phyloP scores from a whole-genome alignment of 192 early-diverging fungal genomes.

The Chytriomyces sp. region DNA sequence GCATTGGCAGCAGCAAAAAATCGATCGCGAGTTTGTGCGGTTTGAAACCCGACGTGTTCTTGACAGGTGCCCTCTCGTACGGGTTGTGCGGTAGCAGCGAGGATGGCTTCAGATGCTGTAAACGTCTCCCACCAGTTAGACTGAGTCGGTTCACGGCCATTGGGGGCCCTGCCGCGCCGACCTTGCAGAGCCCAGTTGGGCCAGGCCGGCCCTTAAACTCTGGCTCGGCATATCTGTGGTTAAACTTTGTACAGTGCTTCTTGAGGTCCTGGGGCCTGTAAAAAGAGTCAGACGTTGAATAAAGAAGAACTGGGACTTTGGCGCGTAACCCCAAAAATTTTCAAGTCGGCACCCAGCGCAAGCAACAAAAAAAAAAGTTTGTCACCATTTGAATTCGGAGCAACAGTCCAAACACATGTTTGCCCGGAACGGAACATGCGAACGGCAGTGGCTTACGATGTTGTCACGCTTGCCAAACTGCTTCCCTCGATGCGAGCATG shows the following conservation, averaged over 20 bases:
- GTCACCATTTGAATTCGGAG: slow-evolving; percentile 12
- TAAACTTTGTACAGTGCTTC: slow-evolving; percentile 4
- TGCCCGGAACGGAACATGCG: slow-evolving; percentile 3
- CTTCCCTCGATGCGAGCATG: background rate
- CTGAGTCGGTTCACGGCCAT: background rate
- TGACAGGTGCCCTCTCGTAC: too few relatives aligned
- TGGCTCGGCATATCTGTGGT: background rate
- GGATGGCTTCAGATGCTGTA: background rate
- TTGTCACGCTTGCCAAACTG: background rate
- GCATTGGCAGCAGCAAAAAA: too few relatives aligned
- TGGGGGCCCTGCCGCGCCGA: background rate
- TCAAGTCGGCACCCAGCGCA: background rate
- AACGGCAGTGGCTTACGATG: slow-evolving; percentile 2
- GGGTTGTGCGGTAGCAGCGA: too few relatives aligned
- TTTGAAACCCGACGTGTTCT: too few relatives aligned
- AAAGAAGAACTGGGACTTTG: background rate
- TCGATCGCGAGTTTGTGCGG: too few relatives aligned
- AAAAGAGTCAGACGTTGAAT: background rate
- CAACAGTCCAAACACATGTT: slow-evolving; percentile 5
- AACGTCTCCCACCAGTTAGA: background rate
- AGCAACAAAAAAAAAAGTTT: background rate
- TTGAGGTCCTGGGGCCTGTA: slow-evolving; percentile 12
- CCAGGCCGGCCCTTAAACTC: slow-evolving; percentile 3
- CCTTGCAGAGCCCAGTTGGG: background rate
- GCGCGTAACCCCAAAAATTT: background rate